A percentile compares a stretch with the other conserved stretches of the same genome.
Conservation (phyloP, 2,329 filamentous ascomycete species). For the Emergomyces pasteurianus region DNA sequence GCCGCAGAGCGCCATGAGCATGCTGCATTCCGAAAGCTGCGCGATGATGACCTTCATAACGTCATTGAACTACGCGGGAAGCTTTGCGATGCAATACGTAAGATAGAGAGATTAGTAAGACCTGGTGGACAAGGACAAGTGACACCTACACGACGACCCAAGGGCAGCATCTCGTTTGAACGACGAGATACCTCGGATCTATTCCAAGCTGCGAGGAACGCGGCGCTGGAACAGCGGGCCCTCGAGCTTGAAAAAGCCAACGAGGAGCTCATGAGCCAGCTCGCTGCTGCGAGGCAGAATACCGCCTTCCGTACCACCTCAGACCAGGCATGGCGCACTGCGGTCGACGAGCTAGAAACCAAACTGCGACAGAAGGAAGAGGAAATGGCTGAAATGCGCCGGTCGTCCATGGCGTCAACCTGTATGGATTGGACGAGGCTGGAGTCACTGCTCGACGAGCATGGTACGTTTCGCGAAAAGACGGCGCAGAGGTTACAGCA, state of each 20-base stretch:
- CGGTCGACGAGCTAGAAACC: not conserved
- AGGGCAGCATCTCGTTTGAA: constrained; percentile 20
- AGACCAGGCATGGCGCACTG: not conserved
- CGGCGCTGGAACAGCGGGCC: constrained; percentile 31
- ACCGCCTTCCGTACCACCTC: not conserved
- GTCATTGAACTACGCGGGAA: constrained; percentile 28
- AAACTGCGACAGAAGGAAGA: constrained; percentile 4
- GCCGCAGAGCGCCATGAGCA: constrained; percentile 29
- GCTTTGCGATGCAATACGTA: constrained; percentile 29
- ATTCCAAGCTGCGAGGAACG: constrained; percentile 30
- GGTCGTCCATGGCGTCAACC: not conserved
- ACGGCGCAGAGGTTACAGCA: constrained; percentile 26
- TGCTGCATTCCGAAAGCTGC: constrained; percentile 27
- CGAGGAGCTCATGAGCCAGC: constrained; percentile 21
- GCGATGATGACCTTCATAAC: constrained; percentile 32
- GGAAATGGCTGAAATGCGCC: not conserved
- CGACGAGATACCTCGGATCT: constrained; percentile 25
- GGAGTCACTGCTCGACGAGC: constrained; percentile 30
- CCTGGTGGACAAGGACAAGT: constrained; percentile 8
- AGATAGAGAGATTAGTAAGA: constrained; percentile 19
- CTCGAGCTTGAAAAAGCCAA: constrained; percentile 32
- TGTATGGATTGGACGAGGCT: constrained; percentile 19
- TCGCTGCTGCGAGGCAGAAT: constrained; percentile 7
- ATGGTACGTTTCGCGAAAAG: constrained; percentile 26
- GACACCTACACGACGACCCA: constrained; percentile 15